Evolutionary conservation across 1,284 basidiomycete species (phyloP).

Genomic region (Ceratobasidium sp.): DNA sequence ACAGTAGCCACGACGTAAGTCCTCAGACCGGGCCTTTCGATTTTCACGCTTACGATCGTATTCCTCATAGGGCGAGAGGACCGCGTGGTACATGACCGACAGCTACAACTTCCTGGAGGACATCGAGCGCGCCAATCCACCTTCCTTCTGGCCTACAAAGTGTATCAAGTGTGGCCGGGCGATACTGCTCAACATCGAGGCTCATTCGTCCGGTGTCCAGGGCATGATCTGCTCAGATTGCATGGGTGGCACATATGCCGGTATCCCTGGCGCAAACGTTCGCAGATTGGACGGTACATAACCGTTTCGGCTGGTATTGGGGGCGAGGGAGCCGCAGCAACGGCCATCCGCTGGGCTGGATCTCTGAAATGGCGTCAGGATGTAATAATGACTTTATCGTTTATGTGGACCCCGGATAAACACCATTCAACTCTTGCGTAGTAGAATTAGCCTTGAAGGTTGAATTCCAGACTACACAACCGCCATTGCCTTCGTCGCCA

Average conservation of each 20-base stretch:
- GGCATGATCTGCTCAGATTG: background rate
- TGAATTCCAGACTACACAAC: too few relatives aligned
- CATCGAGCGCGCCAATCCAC: conserved; percentile 10
- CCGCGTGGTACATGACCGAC: conserved; percentile 3
- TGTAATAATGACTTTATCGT: too few relatives aligned
- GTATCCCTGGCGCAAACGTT: background rate
- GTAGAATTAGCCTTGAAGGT: too few relatives aligned
- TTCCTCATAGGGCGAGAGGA: background rate
- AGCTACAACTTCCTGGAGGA: conserved; percentile 18
- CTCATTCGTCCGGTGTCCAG: background rate
- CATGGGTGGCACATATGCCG: background rate
- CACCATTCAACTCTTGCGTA: too few relatives aligned
- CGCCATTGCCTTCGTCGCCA: too few relatives aligned
- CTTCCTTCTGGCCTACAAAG: background rate
- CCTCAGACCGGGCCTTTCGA: too few relatives aligned
- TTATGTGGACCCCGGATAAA: too few relatives aligned
- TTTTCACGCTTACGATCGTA: background rate
- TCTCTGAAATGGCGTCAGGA: too few relatives aligned
- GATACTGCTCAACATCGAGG: conserved; percentile 10
- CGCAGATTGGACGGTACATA: background rate
- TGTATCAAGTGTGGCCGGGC: conserved; percentile 1
- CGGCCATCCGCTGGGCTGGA: too few relatives aligned
- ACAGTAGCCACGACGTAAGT: background rate
- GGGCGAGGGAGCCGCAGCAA: too few relatives aligned
- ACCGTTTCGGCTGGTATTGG: too few relatives aligned